Evolutionary conservation across 805 yeast species (phyloP), one percentile per base, ranked within the genome.

Genomic region (Spathaspora hagerdaliae): DNA sequence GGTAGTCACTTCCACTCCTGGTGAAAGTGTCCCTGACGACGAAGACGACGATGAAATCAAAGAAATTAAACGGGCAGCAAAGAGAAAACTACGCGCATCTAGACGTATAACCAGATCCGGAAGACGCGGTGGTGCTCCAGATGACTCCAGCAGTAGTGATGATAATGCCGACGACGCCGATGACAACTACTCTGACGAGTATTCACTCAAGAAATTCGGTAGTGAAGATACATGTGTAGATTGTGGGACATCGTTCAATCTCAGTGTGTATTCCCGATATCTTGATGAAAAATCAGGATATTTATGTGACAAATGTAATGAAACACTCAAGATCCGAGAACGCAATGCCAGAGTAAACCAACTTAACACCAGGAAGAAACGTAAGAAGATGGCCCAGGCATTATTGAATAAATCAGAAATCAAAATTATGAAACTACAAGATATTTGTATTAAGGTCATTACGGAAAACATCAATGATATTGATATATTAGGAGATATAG

Each of bases 401-500:
- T 72, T 94, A 38, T 69, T 94, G 42, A 91, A 94, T 56, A 77
- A 82, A 56, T 77, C 80, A 46, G 81, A 79, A 19, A 80, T 77
- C 32, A 73, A 67, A 43, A 61, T 87, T 5, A 85, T 95, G 1
- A 74, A 86, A 8, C 69, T 94, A 36, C 97, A 90, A 63, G 96
- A 90, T 53, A 57, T 85, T 19, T 88, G 97, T 56, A 86, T 94
- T 49, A 67, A 73, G 29, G 71, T 78, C 13, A 81, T 87, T 32
- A 81, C 89, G 0, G 71, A 71, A 31, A 78, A 83, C 54, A 88
- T 87, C 51, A 80, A 77, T 54, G 85, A 80, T 50, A 89, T 86
- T 41, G 96, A 91, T 6, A 82, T 78, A 2, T 71, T 94, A 43
- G 98, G 97, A 34, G 96, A 87, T 52, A 85, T 94, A 49, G 96